Base-by-base conservation (phyloP, 164 flowering plant species). In the Stephania japonica region DNA sequence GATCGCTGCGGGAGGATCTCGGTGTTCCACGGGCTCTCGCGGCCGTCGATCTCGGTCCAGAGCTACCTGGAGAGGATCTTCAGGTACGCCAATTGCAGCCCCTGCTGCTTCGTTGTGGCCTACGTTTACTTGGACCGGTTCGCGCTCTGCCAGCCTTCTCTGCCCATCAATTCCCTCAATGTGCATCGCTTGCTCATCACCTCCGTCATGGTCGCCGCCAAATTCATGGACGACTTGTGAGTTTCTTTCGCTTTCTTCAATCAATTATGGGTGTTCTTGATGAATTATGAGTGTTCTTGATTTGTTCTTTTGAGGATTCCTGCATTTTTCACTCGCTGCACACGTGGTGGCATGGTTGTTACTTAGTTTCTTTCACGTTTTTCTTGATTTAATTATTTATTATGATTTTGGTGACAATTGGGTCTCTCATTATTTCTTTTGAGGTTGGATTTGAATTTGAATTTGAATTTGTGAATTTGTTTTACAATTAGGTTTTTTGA, bases 21-120 rank as follows among this genome's bases (percentile, higher is more conserved):
- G 2, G 81, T 83, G n/a, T 92, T 92, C 74, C 84, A 89, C 75
- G 87, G 92, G 4, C 74, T 84, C 6, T 80, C 76, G 32, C 74
- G 84, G 26, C 97, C 95, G 25, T 73, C 80, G 25, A 76, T 90
- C 64, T 81, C 86, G 73, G 77, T 92, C 19, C 75, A 79, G 42
- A 81, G 81, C 68, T 89, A 89, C 64, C 59, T 91, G 3, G 89
- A 85, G 70, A 84, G 96, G 77, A 88, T 89, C 72, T 88, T 83
- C 81, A 87, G 81, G 82, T 92, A 92, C 74, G 82, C 88, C 0
- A 79, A 78, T 49, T 90, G 95, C 81, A 87, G 92, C 78, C 79
- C 89, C 4, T 89, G 89, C 49, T 89, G 95, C 74, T 87, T 81
- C 68, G 80, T 87, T 32, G 80, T 85, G 3, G 93, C 91, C 2